Conservation (phyloP, 2,329 filamentous ascomycete genomes). For the Alternaria triticina region DNA sequence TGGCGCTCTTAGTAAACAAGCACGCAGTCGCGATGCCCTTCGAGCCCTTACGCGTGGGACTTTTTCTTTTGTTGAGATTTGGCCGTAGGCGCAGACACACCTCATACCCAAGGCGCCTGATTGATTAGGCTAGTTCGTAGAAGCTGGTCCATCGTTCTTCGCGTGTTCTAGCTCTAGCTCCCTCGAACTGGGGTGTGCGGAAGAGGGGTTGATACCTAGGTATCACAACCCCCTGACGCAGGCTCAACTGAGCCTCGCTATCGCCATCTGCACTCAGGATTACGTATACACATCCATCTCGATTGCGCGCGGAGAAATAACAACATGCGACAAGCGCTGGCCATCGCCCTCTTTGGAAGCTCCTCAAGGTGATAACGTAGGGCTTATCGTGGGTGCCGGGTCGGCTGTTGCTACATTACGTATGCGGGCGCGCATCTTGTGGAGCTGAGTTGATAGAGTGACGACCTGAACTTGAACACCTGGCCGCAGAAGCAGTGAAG, state of each 20-base stretch:
- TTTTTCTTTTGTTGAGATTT: not conserved
- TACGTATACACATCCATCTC: not conserved
- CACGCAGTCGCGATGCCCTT: not conserved
- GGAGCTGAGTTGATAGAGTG: not conserved
- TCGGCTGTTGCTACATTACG: conserved; percentile 6
- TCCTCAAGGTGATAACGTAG: conserved; percentile 5
- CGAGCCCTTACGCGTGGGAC: not conserved
- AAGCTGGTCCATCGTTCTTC: not conserved
- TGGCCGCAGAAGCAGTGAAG: not conserved
- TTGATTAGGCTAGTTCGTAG: not conserved
- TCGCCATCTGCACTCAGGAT: not conserved
- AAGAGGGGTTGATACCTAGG: not conserved
- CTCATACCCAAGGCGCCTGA: not conserved
- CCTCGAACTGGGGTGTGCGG: not conserved
- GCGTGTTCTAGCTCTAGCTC: not conserved
- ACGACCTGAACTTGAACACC: not conserved
- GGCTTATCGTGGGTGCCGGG: conserved; percentile 8
- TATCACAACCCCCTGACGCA: not conserved
- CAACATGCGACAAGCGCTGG: not conserved
- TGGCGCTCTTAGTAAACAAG: not conserved
- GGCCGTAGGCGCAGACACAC: not conserved
- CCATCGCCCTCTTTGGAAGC: conserved; percentile 7
- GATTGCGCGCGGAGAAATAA: not conserved
- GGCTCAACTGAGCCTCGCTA: not conserved
- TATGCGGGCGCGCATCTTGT: conserved; percentile 1